These are phyloP conservation scores for Colletotrichum paranaense DNA, from an alignment of 2,329 filamentous ascomycete species.

Conservation along the genomic window DNA sequence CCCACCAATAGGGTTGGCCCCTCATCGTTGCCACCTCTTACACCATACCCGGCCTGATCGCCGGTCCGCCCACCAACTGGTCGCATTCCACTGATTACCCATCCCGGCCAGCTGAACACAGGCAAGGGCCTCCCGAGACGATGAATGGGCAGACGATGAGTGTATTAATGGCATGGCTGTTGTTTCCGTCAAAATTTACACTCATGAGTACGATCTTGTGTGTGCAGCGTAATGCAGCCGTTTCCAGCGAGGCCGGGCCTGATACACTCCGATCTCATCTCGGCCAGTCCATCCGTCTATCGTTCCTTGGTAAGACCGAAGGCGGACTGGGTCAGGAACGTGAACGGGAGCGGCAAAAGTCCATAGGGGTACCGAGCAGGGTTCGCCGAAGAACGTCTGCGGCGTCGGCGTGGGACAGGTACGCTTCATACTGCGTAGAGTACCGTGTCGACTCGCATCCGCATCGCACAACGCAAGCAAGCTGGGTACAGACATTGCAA, in stretches of 20 bases:
- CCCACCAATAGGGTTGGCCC: too few relatives aligned
- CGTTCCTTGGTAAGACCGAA: slow-evolving; percentile 1
- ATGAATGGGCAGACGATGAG: neutral
- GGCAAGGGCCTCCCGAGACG: slow-evolving; percentile 9
- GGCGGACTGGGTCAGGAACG: neutral
- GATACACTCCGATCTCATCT: neutral
- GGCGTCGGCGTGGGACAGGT: neutral
- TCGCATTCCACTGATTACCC: slow-evolving; percentile 8
- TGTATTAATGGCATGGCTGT: neutral
- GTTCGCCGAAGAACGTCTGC: neutral
- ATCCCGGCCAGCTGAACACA: slow-evolving; percentile 28
- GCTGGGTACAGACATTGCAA: slow-evolving; percentile 1
- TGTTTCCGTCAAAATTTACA: slow-evolving; percentile 20
- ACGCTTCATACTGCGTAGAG: neutral
- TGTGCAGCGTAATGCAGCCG: slow-evolving; percentile 4
- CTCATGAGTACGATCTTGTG: neutral
- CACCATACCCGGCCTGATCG: slow-evolving; percentile 5
- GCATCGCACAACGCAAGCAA: slow-evolving; percentile 25
- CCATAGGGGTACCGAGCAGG: neutral
- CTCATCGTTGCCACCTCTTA: neutral
- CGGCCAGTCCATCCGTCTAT: neutral
- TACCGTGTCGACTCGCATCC: slow-evolving; percentile 25
- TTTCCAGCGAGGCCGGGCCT: slow-evolving; percentile 15
- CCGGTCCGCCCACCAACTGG: slow-evolving; percentile 14
- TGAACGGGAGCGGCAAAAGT: neutral